Evolutionary conservation across 106 monocot species (phyloP), one percentile per base, ranked within the genome.

Genomic region (Hemerocallis citrina): DNA sequence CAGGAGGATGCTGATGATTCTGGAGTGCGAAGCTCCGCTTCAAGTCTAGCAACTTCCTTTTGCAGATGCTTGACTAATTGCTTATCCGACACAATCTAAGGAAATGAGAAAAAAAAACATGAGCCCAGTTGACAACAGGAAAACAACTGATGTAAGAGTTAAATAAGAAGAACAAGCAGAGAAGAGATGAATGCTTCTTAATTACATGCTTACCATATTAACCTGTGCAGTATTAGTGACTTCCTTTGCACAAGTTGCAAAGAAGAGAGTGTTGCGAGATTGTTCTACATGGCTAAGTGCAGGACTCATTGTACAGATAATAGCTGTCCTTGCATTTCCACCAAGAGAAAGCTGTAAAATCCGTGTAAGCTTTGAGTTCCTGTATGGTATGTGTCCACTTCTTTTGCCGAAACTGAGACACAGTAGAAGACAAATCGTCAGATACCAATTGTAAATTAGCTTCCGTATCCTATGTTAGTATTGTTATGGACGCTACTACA

Each of bases 241-340:
- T 68, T 98, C 87, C 63, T 98, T 98, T 28, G 98, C 98, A 57
- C 81, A 74, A 19, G 80, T 79, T 47, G 98, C 98, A 75, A 98
- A 98, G 72, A 77, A 92, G 2, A 98, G 84, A 36, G 98, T 98
- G 59, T 79, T 98, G 17, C 98, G 80, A 52, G 98, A 98, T 75
- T 92, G 98, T 62, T 98, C 98, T 42, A 98, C 87, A 57, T 98
- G 91, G 57, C 69, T 73, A 40, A 73, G 60, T 45, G 91, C 88
- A 24, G 98, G 98, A 51, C 92, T 92, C 98, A 98, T 80, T 34
- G 91, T 98, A 61, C 98, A 98, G 15, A 98, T 92, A 35, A 98
- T 88, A 6, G 98, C 98, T 22, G 98, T 98, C 59, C 91, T 73
- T 3, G 98, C 87, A 75, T 98, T 98, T 48, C 98, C 98, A 21